Conservation (phyloP, 805 yeast genomes). For the Yarrowia keelungensis region DNA sequence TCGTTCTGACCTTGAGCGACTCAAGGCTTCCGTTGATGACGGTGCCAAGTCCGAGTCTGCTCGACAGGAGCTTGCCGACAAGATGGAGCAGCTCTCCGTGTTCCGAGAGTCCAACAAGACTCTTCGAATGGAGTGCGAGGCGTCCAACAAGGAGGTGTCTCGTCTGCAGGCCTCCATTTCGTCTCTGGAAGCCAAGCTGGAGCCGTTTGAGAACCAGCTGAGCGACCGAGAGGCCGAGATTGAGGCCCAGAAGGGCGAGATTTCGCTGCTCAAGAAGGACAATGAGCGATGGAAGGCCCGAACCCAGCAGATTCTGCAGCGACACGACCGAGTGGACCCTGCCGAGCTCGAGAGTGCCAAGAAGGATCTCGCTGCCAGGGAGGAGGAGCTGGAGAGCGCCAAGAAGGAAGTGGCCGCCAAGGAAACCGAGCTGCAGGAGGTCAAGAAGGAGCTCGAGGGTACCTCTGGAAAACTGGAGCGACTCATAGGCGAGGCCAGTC, state of each 20-base stretch:
- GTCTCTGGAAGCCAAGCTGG: slow-evolving; percentile 49
- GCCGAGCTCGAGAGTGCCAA: slow-evolving; percentile 54
- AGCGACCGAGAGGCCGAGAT: slow-evolving; percentile 53
- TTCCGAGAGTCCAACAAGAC: slow-evolving; percentile 73
- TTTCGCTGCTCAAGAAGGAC: slow-evolving; percentile 59
- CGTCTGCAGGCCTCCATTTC: slow-evolving; percentile 55
- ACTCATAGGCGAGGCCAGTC: slow-evolving; percentile 34
- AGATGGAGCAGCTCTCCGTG: slow-evolving; percentile 66
- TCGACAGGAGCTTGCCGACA: slow-evolving; percentile 58
- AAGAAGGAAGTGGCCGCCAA: slow-evolving; percentile 32
- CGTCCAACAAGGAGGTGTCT: slow-evolving; percentile 48
- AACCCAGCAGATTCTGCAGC: slow-evolving; percentile 57
- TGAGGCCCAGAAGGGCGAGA: slow-evolving; percentile 59
- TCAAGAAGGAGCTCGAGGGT: slow-evolving; percentile 2
- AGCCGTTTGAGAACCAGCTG: slow-evolving; percentile 56
- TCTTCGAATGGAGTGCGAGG: slow-evolving; percentile 60
- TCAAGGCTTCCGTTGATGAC: slow-evolving; percentile 44
- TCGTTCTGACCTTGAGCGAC: slow-evolving; percentile 56
- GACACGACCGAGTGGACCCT: slow-evolving; percentile 58
- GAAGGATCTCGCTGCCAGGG: slow-evolving; percentile 43
- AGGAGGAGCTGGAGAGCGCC: slow-evolving; percentile 41
- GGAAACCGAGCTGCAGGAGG: slow-evolving; percentile 29
- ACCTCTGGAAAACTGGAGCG: slow-evolving; percentile 15
- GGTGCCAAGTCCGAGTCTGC: slow-evolving; percentile 46
- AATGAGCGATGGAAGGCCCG: slow-evolving; percentile 65